phyloP scores from a whole-genome alignment of 139 green algal genomes.

The Micractinium sp. region DNA sequence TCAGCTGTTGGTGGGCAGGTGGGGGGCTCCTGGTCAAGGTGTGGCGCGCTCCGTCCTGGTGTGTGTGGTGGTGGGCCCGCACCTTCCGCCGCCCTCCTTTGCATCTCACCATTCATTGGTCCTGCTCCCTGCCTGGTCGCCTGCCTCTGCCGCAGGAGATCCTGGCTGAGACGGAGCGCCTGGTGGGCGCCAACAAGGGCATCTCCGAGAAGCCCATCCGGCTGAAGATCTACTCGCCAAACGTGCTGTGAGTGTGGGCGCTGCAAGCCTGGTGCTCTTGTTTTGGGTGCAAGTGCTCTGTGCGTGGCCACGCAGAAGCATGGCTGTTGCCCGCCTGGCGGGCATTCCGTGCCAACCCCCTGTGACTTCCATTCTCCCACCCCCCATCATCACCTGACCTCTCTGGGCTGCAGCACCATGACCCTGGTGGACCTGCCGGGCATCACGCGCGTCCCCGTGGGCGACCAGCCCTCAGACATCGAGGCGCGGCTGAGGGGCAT shows the following conservation, averaged over 20 bases:
- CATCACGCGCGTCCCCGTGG: constrained; percentile 96
- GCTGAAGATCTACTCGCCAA: constrained; percentile 91
- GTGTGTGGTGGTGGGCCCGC: no score
- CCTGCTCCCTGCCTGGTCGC: not conserved
- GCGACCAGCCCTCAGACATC: constrained; percentile 97
- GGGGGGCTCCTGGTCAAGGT: no score
- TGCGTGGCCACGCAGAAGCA: not conserved
- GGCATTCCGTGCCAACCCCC: no score
- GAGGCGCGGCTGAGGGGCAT: constrained; percentile 88
- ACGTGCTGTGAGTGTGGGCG: constrained; percentile 82
- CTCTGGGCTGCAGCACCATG: constrained; percentile 83
- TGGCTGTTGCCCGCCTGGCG: no score
- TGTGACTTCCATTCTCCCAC: not conserved
- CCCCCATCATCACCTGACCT: not conserved
- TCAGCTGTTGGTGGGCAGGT: no score
- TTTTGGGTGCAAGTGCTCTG: not conserved
- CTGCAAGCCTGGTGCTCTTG: no score
- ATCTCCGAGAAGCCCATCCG: constrained; percentile 96
- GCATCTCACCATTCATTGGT: not conserved
- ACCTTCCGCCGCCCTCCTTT: not conserved
- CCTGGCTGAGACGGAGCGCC: constrained; percentile 88
- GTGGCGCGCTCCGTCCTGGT: not conserved
- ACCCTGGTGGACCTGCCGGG: constrained; percentile 98
- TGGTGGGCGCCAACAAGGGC: constrained; percentile 89
- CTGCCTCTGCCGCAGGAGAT: constrained; percentile 82